Evolutionary conservation across 805 yeast species (phyloP).

Genomic region (Cyberlindnera euphorbiae): DNA sequence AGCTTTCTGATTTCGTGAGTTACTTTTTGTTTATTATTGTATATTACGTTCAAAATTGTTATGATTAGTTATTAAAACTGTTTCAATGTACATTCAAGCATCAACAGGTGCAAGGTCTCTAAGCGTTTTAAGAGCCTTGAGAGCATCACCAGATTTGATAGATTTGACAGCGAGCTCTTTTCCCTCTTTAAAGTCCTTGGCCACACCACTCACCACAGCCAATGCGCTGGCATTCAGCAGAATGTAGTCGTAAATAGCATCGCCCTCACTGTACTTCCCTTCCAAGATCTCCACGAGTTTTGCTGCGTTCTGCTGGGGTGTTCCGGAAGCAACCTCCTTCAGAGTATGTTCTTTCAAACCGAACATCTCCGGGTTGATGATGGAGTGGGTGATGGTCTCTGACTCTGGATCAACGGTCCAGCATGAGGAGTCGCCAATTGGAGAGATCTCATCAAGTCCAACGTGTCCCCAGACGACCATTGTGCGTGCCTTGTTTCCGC

Average conservation of each 20-base stretch:
- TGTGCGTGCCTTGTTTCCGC: constrained; percentile 44
- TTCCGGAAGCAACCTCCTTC: constrained; percentile 68
- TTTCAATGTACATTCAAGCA: too few species aligned
- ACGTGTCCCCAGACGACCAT: constrained; percentile 92
- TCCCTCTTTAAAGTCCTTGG: constrained; percentile 71
- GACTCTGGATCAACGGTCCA: constrained; percentile 60
- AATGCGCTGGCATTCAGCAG: constrained; percentile 84
- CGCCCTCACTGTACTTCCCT: constrained; percentile 41
- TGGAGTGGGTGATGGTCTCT: constrained; percentile 39
- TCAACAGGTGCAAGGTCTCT: constrained; percentile 20
- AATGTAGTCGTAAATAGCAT: constrained; percentile 85
- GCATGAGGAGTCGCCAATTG: constrained; percentile 72
- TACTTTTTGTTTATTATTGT: too few species aligned
- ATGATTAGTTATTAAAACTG: background rate
- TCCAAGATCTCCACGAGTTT: constrained; percentile 39
- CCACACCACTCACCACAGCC: constrained; percentile 70
- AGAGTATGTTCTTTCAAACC: constrained; percentile 73
- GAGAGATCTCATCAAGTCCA: constrained; percentile 92
- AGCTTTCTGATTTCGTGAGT: too few species aligned
- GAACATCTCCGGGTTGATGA: constrained; percentile 69
- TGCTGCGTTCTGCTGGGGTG: constrained; percentile 80
- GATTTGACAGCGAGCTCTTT: constrained; percentile 66
- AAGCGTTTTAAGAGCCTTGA: constrained; percentile 51
- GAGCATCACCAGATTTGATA: constrained; percentile 65
- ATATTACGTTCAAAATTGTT: too few species aligned